phyloP scores from a whole-genome alignment of 257 asterid species.

The Lantana camara region DNA sequence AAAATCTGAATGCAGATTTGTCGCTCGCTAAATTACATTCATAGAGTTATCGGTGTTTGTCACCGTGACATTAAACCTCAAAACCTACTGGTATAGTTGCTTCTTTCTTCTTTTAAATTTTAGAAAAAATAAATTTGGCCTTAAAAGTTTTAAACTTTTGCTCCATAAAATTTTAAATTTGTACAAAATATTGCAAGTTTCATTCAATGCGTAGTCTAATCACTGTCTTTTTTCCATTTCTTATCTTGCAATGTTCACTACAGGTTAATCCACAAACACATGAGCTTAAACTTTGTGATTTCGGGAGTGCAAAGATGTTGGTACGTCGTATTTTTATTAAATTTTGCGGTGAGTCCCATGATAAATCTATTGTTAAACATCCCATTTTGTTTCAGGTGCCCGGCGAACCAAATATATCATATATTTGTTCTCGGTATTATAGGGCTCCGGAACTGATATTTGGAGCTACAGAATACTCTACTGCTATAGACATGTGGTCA shows the following conservation, averaged over 20 bases:
- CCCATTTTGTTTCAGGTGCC: constrained; percentile 51
- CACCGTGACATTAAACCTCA: constrained; percentile 98
- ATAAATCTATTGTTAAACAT: constrained; percentile 15
- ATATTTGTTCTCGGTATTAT: constrained; percentile 93
- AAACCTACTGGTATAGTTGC: constrained; percentile 71
- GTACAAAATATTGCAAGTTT: no score
- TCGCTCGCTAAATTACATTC: constrained; percentile 79
- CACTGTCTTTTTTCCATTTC: no score
- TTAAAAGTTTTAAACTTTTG: no score
- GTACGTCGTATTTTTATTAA: constrained; percentile 49
- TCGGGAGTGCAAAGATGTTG: constrained; percentile 97
- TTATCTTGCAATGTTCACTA: constrained; percentile 6
- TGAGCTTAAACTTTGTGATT: constrained; percentile 92
- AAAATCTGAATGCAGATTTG: constrained; percentile 56
- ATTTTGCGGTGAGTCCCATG: neutral
- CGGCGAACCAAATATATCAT: constrained; percentile 91
- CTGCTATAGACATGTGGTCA: constrained; percentile 96
- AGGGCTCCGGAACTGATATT: constrained; percentile 95
- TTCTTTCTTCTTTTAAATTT: neutral
- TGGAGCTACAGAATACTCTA: constrained; percentile 92
- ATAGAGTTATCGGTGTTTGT: constrained; percentile 73
- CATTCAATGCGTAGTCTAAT: no score
- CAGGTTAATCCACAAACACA: constrained; percentile 90
- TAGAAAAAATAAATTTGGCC: no score
- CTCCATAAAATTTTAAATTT: no score